Evolutionary conservation across 306 rosid genomes (phyloP).

Genomic region (Cicer cuneatum): DNA sequence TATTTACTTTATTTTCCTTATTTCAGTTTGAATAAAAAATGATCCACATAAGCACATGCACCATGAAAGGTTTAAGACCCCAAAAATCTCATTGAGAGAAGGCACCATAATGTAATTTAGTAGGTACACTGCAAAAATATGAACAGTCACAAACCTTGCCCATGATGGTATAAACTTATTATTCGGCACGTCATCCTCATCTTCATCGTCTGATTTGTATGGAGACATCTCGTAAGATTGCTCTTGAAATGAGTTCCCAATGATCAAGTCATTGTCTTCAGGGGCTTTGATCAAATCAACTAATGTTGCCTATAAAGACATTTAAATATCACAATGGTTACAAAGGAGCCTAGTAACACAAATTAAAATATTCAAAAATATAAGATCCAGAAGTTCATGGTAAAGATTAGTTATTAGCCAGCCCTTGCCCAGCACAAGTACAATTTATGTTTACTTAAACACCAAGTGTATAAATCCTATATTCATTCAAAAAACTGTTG

Average conservation of each 20-base stretch:
- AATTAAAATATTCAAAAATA: conserved; percentile 5
- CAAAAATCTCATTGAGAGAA: background rate
- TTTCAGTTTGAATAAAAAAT: conserved; percentile 19
- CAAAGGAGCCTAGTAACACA: conserved; percentile 13
- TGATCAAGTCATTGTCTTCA: conserved; percentile 41
- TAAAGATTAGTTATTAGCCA: conserved; percentile 19
- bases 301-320: conserved; percentile 53
- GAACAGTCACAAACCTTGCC: conserved; percentile 73
- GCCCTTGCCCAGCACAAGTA: conserved; percentile 5
- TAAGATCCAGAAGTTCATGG: conserved; percentile 29
- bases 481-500: conserved; percentile 7
- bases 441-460: conserved; percentile 2
- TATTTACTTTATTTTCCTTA: conserved; percentile 22
- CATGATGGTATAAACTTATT: conserved; percentile 78
- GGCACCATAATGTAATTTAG: conserved; percentile 1
- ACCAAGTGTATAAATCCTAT: background rate
- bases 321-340: conserved; percentile 39
- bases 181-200: conserved; percentile 58
- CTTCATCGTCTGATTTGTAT: conserved; percentile 91
- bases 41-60: background rate
- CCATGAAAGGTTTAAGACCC: conserved; percentile 6
- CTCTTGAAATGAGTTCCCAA: conserved; percentile 51
- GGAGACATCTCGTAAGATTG: conserved; percentile 90
- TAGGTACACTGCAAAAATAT: background rate
- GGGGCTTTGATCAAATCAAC: conserved; percentile 46